A percentile compares a stretch with the other conserved stretches of the same genome.
Evolutionary conservation across 1,284 basidiomycete genomes (phyloP).

Genomic region (Trichosporon ovoides): DNA sequence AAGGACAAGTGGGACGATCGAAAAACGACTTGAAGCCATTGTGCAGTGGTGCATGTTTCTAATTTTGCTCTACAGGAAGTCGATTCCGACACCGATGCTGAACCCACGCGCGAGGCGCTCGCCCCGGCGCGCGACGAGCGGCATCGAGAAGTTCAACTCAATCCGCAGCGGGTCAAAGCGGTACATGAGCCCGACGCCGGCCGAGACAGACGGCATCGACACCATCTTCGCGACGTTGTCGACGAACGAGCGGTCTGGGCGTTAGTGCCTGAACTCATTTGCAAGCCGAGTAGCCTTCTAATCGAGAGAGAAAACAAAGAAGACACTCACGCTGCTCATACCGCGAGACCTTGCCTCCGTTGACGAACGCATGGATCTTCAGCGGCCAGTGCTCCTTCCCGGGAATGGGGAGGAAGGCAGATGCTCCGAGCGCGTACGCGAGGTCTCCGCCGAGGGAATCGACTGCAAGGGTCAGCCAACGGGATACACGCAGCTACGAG

Average conservation of each 20-base stretch:
- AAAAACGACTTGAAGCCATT: background rate
- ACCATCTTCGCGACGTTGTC: conserved; percentile 41
- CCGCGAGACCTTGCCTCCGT: conserved; percentile 74
- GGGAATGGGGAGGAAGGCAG: conserved; percentile 74
- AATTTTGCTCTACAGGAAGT: conserved; percentile 55
- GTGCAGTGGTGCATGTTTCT: conserved; percentile 10
- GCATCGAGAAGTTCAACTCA: conserved; percentile 89
- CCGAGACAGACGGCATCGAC: conserved; percentile 57
- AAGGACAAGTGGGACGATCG: too few relatives aligned
- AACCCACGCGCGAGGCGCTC: conserved; percentile 76
- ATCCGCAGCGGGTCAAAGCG: conserved; percentile 53
- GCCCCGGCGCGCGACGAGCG: conserved; percentile 68
- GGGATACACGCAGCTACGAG: background rate
- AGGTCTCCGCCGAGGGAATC: conserved; percentile 86
- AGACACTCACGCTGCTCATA: conserved; percentile 56
- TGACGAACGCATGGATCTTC: conserved; percentile 78
- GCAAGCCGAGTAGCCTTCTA: conserved; percentile 8
- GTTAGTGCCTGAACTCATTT: conserved; percentile 9
- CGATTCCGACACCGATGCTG: conserved; percentile 86
- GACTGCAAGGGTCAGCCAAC: conserved; percentile 23
- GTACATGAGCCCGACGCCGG: conserved; percentile 86
- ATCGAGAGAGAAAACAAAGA: background rate
- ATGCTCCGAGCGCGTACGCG: conserved; percentile 77
- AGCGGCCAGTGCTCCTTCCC: conserved; percentile 77
- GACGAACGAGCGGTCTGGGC: conserved; percentile 43